Evolutionary conservation across 2,329 filamentous ascomycete genomes (phyloP).

Genomic region (Colletotrichum kahawae): DNA sequence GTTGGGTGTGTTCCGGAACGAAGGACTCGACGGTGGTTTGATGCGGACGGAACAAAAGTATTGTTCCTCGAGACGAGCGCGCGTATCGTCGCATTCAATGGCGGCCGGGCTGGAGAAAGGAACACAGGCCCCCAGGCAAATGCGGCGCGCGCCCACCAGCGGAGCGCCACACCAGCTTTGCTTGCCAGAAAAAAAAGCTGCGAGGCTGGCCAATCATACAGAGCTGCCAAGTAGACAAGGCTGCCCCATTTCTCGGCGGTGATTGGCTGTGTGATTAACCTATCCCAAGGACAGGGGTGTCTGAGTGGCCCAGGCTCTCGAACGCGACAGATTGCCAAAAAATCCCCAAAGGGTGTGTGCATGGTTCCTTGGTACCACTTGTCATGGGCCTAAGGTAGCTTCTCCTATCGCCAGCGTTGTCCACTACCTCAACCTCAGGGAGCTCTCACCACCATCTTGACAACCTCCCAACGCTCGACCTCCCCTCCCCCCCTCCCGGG

Average conservation of each 20-base stretch:
- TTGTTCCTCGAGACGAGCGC: background rate
- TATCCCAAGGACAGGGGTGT: background rate
- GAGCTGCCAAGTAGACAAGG: background rate
- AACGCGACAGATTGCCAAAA: slow-evolving; percentile 27
- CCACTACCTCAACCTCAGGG: background rate
- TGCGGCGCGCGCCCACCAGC: background rate
- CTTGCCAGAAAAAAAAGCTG: background rate
- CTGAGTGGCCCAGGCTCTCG: slow-evolving; percentile 17
- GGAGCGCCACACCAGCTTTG: background rate
- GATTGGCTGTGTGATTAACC: background rate
- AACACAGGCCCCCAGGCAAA: background rate
- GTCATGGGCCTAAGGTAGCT: background rate
- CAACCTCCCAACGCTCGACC: background rate
- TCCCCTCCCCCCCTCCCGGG: slow-evolving; percentile 40
- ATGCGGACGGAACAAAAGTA: background rate
- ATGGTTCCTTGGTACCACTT: slow-evolving; percentile 3
- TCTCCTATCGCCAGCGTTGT: slow-evolving; percentile 17
- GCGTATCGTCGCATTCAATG: slow-evolving; percentile 9
- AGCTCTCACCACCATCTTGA: slow-evolving; percentile 14
- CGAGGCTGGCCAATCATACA: slow-evolving; percentile 14
- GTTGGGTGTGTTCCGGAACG: background rate
- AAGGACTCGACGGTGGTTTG: background rate
- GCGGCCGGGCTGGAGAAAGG: background rate
- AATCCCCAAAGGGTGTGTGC: slow-evolving; percentile 7
- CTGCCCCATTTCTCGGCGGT: background rate